phyloP scores from a whole-genome alignment of 108 stramenopile genomes.

The Fragilariopsis cylindrus region DNA sequence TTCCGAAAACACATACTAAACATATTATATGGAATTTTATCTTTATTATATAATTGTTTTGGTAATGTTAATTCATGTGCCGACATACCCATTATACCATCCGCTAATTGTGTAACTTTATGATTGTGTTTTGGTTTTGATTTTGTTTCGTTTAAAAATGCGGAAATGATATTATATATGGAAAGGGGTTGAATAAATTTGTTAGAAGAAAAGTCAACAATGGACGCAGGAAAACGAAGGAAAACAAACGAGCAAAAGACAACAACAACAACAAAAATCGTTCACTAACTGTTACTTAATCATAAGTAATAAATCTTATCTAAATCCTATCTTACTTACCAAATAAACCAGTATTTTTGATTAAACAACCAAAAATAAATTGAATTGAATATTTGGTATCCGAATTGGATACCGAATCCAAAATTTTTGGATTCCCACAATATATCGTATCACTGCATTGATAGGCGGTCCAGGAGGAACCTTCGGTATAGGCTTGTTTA shows the following conservation, averaged over 20 bases:
- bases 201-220: no score
- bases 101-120: slow-evolving; percentile 77
- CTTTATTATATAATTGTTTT: slow-evolving; percentile 74
- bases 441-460: slow-evolving; percentile 53
- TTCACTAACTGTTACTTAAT: no score
- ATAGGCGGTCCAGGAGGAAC: slow-evolving; percentile 52
- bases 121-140: no score
- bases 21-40: slow-evolving; percentile 65
- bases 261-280: no score
- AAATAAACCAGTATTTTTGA: slow-evolving; percentile 32
- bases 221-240: no score
- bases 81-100: slow-evolving; percentile 96
- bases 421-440: slow-evolving; percentile 41
- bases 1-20: slow-evolving; percentile 91
- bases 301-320: no score
- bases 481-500: slow-evolving; percentile 64
- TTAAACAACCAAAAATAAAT: slow-evolving; percentile 91
- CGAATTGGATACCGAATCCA: slow-evolving; percentile 41
- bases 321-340: neutral
- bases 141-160: slow-evolving; percentile 36
- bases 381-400: slow-evolving; percentile 37
- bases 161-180: no score
- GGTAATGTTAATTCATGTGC: slow-evolving; percentile 77
- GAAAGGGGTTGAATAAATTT: no score
- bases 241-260: no score